Evolutionary conservation across 345 rosid species (phyloP).

Genomic region (Brassica nigra): DNA sequence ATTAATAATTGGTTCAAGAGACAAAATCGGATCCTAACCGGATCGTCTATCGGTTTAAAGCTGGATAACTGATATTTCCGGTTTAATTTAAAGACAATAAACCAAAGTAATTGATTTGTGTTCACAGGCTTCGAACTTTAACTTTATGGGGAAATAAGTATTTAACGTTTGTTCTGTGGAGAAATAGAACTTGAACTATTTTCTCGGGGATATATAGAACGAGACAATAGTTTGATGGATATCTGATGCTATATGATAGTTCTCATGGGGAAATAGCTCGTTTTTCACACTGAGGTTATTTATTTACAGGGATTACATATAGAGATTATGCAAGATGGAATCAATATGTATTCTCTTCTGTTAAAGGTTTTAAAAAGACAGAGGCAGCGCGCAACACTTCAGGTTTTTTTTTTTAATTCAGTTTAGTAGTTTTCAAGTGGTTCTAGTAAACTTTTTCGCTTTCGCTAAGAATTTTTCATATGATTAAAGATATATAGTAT

Average conservation of each 20-base stretch:
- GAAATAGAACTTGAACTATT: no score
- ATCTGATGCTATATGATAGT: no score
- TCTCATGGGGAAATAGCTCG: no score
- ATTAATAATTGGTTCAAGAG: no score
- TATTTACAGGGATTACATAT: background rate
- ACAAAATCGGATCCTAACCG: no score
- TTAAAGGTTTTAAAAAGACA: conserved; percentile 31
- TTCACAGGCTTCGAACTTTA: no score
- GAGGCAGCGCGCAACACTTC: conserved; percentile 38
- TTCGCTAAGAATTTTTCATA: background rate
- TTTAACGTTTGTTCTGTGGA: no score
- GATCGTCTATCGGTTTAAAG: no score
- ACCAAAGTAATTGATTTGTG: no score
- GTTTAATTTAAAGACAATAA: no score
- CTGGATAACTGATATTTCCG: no score
- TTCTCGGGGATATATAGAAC: background rate
- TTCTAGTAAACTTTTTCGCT: conserved; percentile 8
- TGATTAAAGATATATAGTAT: background rate
- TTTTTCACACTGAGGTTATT: background rate
- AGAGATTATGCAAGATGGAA: conserved; percentile 31
- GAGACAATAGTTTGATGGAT: background rate
- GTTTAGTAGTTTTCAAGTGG: conserved; percentile 15
- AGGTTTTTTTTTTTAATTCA: conserved; percentile 26
- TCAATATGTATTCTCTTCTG: conserved; percentile 37
- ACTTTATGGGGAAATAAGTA: no score